Base-by-base conservation (phyloP, 148 eudicot species). In the Limonium bicolor region DNA sequence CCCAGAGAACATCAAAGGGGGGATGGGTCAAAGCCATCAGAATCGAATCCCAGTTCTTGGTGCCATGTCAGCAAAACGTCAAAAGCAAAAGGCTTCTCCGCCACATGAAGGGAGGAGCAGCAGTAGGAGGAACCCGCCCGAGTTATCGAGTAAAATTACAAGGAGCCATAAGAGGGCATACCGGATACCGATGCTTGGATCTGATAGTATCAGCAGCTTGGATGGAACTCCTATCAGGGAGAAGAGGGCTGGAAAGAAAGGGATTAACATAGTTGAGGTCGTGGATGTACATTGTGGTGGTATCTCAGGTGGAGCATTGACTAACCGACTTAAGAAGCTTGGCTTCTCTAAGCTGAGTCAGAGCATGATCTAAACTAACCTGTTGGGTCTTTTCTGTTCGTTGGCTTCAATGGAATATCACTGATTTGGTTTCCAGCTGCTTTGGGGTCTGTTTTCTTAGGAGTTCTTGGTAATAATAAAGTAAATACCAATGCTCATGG, bases 261-360 rank as follows among this genome's bases (percentile, higher is more conserved):
- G n/a, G n/a, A 60, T 37, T 26, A 56, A 39, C 45, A 58, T 90
- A 24, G 99, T 73, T 33, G 93, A 84, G 55, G 52, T 90, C n/a
- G 95, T 90, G 51, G 88, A 90, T 56, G 43, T 78, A 38, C 60
- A 59, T 48, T 85, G 95, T 50, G 82, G 93, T 16, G 82, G 93
- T 16, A 59, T 40, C 48, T 51, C 71, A 5, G 67, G 64, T 10
- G 68, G 60, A 26, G 32, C 68, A 8, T 56, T 76, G 53, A 53
- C 80, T 42, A 67, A 52, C 46, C 64, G 74, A 36, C 57, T 79
- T 38, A 83, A 76, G 67, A 79, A 77, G 70, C 86, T 73, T 12
- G 36, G 75, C 19, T 88, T 76, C 66, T 73, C 94, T 5, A 79
- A 88, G 55, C 65, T 79, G 24, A 79, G 83, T 1, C 77, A 79